phyloP scores from a whole-genome alignment of 768 basidiomycete genomes.

The Daedaleopsis nitida region DNA sequence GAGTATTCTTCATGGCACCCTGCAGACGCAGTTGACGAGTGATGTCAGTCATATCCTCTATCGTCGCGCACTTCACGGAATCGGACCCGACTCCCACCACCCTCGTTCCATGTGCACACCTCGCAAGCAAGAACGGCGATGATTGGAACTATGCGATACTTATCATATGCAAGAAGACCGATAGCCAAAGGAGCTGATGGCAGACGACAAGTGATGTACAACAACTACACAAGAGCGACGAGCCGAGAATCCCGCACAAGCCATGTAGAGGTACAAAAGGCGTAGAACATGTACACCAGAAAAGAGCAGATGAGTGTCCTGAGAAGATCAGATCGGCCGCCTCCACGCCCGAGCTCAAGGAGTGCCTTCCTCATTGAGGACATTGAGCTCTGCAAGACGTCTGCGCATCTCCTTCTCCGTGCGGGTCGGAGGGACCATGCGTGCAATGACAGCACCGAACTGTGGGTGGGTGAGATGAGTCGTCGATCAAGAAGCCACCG shows the following conservation, averaged over 20 bases:
- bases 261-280: not conserved
- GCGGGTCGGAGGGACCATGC: slow-evolving; percentile 84
- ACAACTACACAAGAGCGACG: slow-evolving; percentile 3
- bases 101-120: slow-evolving; percentile 51
- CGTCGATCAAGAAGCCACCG: not conserved
- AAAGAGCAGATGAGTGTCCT: not conserved
- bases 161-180: slow-evolving; percentile 35
- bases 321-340: not conserved
- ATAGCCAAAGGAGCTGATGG: not conserved
- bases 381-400: slow-evolving; percentile 76
- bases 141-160: slow-evolving; percentile 62
- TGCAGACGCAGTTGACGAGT: not conserved
- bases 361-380: slow-evolving; percentile 62
- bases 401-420: slow-evolving; percentile 91
- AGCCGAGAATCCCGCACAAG: slow-evolving; percentile 2
- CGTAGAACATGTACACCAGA: not conserved
- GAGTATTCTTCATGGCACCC: slow-evolving; percentile 16
- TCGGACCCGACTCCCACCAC: slow-evolving; percentile 41
- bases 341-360: slow-evolving; percentile 17
- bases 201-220: slow-evolving; percentile 6
- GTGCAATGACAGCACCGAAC: slow-evolving; percentile 75
- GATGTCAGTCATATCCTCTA: slow-evolving; percentile 26
- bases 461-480: slow-evolving; percentile 14
- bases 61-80: slow-evolving; percentile 32
- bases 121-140: slow-evolving; percentile 44